phyloP scores from a whole-genome alignment of 495 filamentous ascomycete genomes.

The Hyaloscypha hepaticicola region DNA sequence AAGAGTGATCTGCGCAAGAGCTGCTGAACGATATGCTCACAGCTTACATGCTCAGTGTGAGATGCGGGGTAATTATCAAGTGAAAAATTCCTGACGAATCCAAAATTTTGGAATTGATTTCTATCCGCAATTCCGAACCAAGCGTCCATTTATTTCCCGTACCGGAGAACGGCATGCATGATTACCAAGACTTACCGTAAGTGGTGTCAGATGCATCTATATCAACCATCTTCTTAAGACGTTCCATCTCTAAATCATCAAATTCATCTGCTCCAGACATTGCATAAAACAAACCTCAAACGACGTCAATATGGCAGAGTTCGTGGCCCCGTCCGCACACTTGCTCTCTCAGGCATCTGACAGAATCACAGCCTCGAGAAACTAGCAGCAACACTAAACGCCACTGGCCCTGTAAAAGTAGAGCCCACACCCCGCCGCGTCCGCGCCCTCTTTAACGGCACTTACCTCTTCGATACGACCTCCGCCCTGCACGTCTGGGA shows the following conservation, averaged over 20 bases:
- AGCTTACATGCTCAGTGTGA: not conserved
- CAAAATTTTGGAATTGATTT: not conserved
- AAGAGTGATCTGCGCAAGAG: not conserved
- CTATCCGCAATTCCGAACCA: not conserved
- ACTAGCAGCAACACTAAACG: slow-evolving; percentile 31
- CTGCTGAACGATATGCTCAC: not conserved
- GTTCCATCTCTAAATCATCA: not conserved
- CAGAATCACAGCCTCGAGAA: slow-evolving; percentile 16
- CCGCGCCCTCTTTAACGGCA: slow-evolving; percentile 33
- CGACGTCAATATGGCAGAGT: not conserved
- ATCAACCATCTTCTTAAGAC: too few species aligned
- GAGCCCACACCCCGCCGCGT: slow-evolving; percentile 36
- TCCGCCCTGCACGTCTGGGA: slow-evolving; percentile 40
- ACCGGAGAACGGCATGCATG: not conserved
- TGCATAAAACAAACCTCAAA: not conserved
- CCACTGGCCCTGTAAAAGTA: slow-evolving; percentile 35
- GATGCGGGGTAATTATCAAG: not conserved
- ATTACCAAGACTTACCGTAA: not conserved
- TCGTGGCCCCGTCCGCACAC: not conserved
- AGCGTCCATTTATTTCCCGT: not conserved
- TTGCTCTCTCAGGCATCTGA: too few species aligned
- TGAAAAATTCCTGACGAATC: not conserved
- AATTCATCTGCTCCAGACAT: not conserved
- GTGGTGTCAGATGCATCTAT: not conserved
- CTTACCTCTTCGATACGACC: slow-evolving; percentile 37